phyloP scores from a whole-genome alignment of 306 rosid genomes.

The Rosa rugosa region DNA sequence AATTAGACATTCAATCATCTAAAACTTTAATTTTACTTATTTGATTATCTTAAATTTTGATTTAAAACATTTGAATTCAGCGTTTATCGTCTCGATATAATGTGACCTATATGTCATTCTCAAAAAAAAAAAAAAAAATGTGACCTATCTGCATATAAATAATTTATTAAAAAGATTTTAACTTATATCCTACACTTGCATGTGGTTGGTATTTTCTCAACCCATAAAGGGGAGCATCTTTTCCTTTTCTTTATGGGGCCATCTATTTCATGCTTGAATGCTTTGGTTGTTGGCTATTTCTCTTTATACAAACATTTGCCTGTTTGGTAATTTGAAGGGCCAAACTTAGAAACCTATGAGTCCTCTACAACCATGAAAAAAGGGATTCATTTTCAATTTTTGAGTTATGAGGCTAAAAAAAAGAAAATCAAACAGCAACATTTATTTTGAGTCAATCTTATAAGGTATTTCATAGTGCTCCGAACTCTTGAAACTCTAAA shows the following conservation, averaged over 20 bases:
- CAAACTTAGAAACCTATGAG: background rate
- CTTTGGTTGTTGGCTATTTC: background rate
- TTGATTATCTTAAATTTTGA: no score
- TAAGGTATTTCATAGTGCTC: background rate
- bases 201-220: slow-evolving; percentile 10
- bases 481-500: background rate
- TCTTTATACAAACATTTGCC: background rate
- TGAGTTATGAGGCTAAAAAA: background rate
- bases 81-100: background rate
- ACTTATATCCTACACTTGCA: background rate
- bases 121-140: no score
- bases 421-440: no score
- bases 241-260: slow-evolving; percentile 1
- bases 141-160: background rate
- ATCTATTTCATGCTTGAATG: background rate
- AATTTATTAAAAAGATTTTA: background rate
- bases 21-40: no score
- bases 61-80: background rate
- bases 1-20: no score
- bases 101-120: background rate
- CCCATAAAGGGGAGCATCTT: background rate
- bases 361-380: background rate
- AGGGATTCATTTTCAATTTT: background rate
- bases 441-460: background rate
- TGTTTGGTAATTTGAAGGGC: background rate